Base-by-base conservation (phyloP, 345 rosid species). In the Linum tenue region DNA sequence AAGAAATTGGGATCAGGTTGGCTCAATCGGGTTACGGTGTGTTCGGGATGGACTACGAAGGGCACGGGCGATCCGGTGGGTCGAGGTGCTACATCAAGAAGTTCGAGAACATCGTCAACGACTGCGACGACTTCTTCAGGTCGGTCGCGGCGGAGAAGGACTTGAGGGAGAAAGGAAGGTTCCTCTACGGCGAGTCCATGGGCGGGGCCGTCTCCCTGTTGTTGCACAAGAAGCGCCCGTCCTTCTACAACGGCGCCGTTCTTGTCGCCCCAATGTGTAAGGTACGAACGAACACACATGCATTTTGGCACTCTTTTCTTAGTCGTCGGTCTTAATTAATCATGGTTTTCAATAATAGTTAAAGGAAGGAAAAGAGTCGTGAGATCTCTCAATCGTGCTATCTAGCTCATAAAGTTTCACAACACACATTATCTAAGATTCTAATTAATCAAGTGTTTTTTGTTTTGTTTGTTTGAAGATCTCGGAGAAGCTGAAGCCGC, bases 251-350 rank as follows among this genome's bases (percentile, higher is more conserved):
- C 4, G 99, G 97, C 5, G 96, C 94, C 17, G 80, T 91, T 60
- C 95, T 95, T 42, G 89, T 87, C 48, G 99, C 99, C 17, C 99
- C 99, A 22, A 95, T 95, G 99, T 95, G 99, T 61, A 95, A 95
- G 97, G 99, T 89, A 75, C 12, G 7, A 37, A 37, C 39, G 15
- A 31, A 17, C 22, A 0, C 12, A 41, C 2, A 2, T 55, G n/a
- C 31, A 22, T 22, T 22, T 22, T 22, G 3, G 6, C 50, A 43
- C 10, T 43, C 10, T 1, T 5, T 43, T 41, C 44, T 4, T 41
- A 41, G 6, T 41, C 3, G 59, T 55, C 14, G 2, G 15, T 5
- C 59, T 60, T n/a, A n/a, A n/a, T n/a, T n/a, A 22, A 22, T 22
- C 31, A 22, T 22, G 31, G 31, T 22, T 22, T 22, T 22, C 31